Evolutionary conservation across 2,329 filamentous ascomycete genomes (phyloP).

Genomic region (Chrysoporthe puriensis): DNA sequence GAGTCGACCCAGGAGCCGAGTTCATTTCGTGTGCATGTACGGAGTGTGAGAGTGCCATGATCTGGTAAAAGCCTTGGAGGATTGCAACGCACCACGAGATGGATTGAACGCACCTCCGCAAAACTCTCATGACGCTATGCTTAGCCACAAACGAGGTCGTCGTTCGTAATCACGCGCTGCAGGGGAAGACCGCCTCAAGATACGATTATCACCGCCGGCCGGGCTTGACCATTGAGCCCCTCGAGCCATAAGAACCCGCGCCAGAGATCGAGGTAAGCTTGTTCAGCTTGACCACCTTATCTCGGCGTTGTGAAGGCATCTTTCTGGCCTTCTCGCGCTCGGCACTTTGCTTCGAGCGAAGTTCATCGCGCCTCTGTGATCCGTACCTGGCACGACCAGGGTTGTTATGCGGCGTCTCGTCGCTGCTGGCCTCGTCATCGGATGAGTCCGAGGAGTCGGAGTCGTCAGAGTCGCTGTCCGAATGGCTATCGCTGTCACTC

Average conservation of each 20-base stretch:
- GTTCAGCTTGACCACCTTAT: slow-evolving; percentile 70
- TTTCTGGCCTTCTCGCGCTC: slow-evolving; percentile 53
- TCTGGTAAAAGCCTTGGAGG: not conserved
- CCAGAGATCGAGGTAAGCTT: slow-evolving; percentile 64
- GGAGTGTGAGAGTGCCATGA: not conserved
- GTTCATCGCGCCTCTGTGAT: slow-evolving; percentile 19
- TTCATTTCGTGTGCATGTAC: not conserved
- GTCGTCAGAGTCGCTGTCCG: slow-evolving; percentile 35
- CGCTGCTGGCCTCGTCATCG: slow-evolving; percentile 40
- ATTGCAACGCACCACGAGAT: not conserved
- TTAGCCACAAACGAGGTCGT: not conserved
- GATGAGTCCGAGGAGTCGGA: slow-evolving; percentile 44
- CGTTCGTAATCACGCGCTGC: not conserved
- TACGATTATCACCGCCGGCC: slow-evolving; percentile 12
- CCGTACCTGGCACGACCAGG: slow-evolving; percentile 22
- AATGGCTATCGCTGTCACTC: slow-evolving; percentile 19
- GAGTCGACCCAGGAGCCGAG: not conserved
- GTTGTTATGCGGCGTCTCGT: slow-evolving; percentile 34
- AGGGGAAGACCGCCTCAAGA: not conserved
- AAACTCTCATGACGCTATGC: not conserved
- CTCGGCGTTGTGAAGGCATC: slow-evolving; percentile 61
- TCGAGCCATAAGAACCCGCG: slow-evolving; percentile 32
- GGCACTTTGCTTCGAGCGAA: slow-evolving; percentile 45
- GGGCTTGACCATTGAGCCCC: slow-evolving; percentile 15
- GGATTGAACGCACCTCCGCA: not conserved